phyloP scores from a whole-genome alignment of 768 basidiomycete species.

The Hygrophorus pudorinus region DNA sequence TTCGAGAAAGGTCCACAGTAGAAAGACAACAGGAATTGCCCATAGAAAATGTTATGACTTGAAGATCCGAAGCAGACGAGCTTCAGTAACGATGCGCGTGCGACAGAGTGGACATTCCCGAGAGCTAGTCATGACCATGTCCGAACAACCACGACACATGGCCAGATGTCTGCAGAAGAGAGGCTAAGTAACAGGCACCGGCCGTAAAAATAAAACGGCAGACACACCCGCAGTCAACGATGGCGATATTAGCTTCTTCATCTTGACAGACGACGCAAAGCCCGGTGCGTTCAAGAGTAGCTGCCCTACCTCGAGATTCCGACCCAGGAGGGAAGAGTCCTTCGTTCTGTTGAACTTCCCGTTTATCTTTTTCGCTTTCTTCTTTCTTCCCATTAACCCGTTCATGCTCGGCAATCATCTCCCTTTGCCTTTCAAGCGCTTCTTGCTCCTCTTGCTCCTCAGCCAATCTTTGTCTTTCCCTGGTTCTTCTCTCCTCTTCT shows the following conservation, averaged over 20 bases:
- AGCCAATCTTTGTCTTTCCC: conserved; percentile 32
- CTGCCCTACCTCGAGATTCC: conserved; percentile 27
- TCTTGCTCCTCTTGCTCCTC: conserved; percentile 24
- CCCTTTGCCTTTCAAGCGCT: conserved; percentile 17
- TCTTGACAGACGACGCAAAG: conserved; percentile 91
- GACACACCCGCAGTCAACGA: conserved; percentile 88
- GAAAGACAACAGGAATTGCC: too few species aligned
- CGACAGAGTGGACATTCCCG: conserved; percentile 88
- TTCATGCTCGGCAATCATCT: conserved; percentile 17
- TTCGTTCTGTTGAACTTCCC: neutral
- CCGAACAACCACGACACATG: conserved; percentile 72
- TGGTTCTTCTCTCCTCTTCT: conserved; percentile 50
- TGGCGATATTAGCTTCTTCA: conserved; percentile 87
- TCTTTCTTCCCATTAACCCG: conserved; percentile 11
- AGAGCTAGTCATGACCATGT: conserved; percentile 67
- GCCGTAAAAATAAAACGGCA: conserved; percentile 2
- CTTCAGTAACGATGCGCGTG: conserved; percentile 79
- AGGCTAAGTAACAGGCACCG: neutral
- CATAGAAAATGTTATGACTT: conserved; percentile 24
- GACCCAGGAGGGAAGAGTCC: conserved; percentile 13
- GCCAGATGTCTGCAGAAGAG: conserved; percentile 52
- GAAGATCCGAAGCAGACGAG: conserved; percentile 70
- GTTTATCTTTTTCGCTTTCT: conserved; percentile 12
- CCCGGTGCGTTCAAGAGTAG: conserved; percentile 55
- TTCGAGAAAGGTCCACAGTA: too few species aligned